phyloP scores from a whole-genome alignment of 2,329 filamentous ascomycete genomes.

The Emmonsiellopsis sp. region DNA sequence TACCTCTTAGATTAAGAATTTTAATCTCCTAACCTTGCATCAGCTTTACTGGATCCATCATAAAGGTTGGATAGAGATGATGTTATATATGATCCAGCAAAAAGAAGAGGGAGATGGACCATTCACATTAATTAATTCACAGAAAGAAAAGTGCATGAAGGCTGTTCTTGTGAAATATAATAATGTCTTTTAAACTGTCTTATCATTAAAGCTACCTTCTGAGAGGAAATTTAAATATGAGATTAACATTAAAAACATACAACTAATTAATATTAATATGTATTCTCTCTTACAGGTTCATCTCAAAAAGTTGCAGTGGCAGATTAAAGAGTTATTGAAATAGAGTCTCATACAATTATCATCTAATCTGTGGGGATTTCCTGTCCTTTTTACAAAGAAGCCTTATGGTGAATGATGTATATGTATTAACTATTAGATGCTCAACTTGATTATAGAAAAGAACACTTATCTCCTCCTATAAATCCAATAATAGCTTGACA shows the following conservation, averaged over 20 bases:
- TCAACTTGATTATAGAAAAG: too few species aligned
- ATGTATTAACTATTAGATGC: too few species aligned
- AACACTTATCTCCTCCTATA: too few species aligned
- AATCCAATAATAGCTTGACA: too few species aligned
- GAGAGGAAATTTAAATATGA: neutral
- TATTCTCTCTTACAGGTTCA: neutral
- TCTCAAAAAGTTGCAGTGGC: neutral
- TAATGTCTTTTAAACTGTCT: neutral
- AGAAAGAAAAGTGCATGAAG: neutral
- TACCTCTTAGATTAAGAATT: too few species aligned
- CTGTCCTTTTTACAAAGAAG: neutral
- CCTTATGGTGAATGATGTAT: neutral
- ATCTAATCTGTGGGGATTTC: neutral
- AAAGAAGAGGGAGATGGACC: too few species aligned
- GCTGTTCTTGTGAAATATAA: neutral
- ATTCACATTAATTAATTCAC: neutral
- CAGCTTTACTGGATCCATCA: too few species aligned
- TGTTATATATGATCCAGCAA: neutral
- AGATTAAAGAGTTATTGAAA: neutral
- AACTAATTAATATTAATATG: neutral
- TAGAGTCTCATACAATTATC: neutral
- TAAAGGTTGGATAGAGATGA: too few species aligned
- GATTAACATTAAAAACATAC: neutral
- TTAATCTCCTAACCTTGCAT: too few species aligned
- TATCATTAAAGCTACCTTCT: neutral